Evolutionary conservation across 208 protist species (phyloP), one percentile per base, ranked within the genome.

Genomic region (Trypanosoma melophagium): DNA sequence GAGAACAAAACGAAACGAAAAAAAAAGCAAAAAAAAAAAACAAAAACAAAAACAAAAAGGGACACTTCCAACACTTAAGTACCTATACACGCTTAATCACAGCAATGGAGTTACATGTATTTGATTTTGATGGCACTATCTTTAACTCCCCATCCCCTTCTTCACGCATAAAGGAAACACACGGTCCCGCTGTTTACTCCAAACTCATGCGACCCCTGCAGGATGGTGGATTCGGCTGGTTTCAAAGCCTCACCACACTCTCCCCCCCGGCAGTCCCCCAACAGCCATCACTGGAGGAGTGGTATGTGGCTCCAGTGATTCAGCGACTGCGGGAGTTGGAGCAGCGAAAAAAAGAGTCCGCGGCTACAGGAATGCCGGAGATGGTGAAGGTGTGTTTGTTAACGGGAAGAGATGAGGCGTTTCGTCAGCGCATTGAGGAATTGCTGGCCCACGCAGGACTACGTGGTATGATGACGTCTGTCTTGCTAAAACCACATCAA

Each of bases 71-170:
- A n/a, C n/a, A n/a, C n/a, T n/a, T n/a, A n/a, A n/a, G n/a, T n/a
- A n/a, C n/a, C n/a, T n/a, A n/a, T n/a, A n/a, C n/a, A n/a, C n/a
- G n/a, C n/a, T n/a, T n/a, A n/a, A n/a, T n/a, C n/a, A n/a, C n/a
- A n/a, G n/a, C n/a, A n/a, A 86, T 80, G 57, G 80, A 95, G 54
- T 16, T 95, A 2, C 86, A 95, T 68, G 70, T 95, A 28, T 95
- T 93, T 60, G 89, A 95, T 50, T 95, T 95, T 83, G 89, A 95
- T 58, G 86, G 89, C 14, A 93, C 86, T 10, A 68, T 93, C 38
- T 95, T 95, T 60, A 74, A 82, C 70, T 95, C 89, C 16, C 89
- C 89, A 0, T 44, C 31, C 7, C 66, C 68, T 2, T 62, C 68
- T 9, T 17, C 38, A 17, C 24, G 49, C 9, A 12, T 73, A 3